phyloP scores from a whole-genome alignment of 352 stramenopile species.

The Phytophthora hybrid region DNA sequence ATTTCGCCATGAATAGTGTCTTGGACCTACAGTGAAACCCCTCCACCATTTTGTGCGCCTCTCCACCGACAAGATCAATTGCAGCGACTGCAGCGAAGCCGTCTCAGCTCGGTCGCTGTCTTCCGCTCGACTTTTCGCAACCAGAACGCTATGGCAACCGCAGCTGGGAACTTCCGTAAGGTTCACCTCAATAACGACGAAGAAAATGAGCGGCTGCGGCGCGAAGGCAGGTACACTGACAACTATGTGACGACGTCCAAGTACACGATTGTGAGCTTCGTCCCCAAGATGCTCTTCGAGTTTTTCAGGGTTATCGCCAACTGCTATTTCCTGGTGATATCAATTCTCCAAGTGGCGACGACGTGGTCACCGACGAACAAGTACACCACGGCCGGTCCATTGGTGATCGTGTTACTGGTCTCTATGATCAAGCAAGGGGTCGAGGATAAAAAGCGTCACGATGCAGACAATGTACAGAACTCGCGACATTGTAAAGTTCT shows the following conservation, averaged over 20 bases:
- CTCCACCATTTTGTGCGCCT: conserved; percentile 18
- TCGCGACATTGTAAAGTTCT: conserved; percentile 61
- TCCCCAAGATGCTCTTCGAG: conserved; percentile 94
- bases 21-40: conserved; percentile 18
- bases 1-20: conserved; percentile 7
- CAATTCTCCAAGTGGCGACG: conserved; percentile 90
- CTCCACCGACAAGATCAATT: conserved; percentile 16
- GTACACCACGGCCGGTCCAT: conserved; percentile 77
- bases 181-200: conserved; percentile 67
- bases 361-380: conserved; percentile 77
- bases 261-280: conserved; percentile 95
- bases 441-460: conserved; percentile 83
- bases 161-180: conserved; percentile 52
- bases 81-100: conserved; percentile 1
- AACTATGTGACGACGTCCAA: conserved; percentile 92
- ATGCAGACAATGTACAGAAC: conserved; percentile 74
- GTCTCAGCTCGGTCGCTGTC: background rate
- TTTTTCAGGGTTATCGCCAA: conserved; percentile 96
- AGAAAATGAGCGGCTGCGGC: conserved; percentile 66
- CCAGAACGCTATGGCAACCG: conserved; percentile 18
- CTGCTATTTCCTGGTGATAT: conserved; percentile 96
- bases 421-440: conserved; percentile 83
- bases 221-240: conserved; percentile 50
- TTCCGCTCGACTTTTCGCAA: background rate
- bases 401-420: conserved; percentile 78